Conservation (phyloP, 2,329 filamentous ascomycete species). For the Botrytis medusae region DNA sequence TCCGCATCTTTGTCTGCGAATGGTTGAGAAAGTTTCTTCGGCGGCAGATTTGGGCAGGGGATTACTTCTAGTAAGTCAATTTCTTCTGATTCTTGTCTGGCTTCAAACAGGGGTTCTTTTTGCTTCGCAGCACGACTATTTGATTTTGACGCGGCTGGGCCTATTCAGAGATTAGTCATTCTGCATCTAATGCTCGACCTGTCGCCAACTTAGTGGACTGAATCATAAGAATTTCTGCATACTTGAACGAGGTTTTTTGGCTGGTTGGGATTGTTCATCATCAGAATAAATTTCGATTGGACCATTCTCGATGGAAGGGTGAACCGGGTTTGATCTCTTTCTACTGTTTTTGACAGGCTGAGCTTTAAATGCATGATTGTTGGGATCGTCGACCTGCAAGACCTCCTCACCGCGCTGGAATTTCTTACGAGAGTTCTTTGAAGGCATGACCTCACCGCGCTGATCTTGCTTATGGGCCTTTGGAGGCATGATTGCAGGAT, state of each 20-base stretch:
- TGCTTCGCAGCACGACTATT: not conserved
- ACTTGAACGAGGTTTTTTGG: not conserved
- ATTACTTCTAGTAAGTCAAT: not conserved
- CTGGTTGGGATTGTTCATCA: not conserved
- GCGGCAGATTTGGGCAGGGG: not conserved
- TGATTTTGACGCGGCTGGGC: not conserved
- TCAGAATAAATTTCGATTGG: not conserved
- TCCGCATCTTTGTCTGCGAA: not conserved
- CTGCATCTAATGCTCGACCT: accelerated
- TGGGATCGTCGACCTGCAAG: not conserved
- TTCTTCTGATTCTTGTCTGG: not conserved
- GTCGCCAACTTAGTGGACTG: too few relatives aligned
- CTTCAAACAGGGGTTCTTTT: not conserved
- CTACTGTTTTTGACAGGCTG: not conserved
- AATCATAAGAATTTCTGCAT: not conserved
- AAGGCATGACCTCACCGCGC: not conserved
- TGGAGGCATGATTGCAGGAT: not conserved
- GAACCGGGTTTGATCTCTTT: not conserved
- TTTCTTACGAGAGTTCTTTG: not conserved
- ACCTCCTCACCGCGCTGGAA: not conserved
- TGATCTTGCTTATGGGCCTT: not conserved
- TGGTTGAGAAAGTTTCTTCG: not conserved
- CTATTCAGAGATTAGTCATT: not conserved
- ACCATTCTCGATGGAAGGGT: not conserved
- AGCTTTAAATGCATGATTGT: constrained; percentile 8